Evolutionary conservation across 495 filamentous ascomycete genomes (phyloP), one percentile per base, ranked within the genome.

Genomic region (Echria macrotheca): DNA sequence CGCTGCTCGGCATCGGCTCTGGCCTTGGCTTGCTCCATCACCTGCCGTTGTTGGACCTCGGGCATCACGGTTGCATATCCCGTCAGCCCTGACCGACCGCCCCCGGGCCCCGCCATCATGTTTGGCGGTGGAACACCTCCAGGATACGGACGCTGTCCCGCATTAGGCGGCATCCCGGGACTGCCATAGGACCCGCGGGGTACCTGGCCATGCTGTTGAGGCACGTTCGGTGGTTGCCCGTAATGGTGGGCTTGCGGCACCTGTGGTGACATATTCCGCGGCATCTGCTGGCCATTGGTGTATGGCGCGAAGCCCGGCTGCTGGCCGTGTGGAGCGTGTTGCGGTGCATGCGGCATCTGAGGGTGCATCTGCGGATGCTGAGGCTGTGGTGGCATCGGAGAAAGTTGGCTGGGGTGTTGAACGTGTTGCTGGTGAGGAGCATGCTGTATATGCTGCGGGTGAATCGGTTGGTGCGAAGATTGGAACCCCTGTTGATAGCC

Each of bases 11-110:
- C 70, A 40, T 68, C 66, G 22, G 70, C 68, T 2, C 70, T 58
- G 14, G 73, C 72, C 26, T 67, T 61, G 9, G 70, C 70, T 55
- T 74, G 73, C 26, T 74, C 67, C 69, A 74, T 60, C 1, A 69
- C 55, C 44, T 61, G 62, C 10, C 63, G 58, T 44, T 69, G 67
- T 33, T 67, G 64, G 9, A 57, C 54, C 25, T 64, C 58, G 3
- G 60, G 58, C 62, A 69, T 67, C 28, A 69, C 64, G 1, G 64
- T 66, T 0, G 63, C 60, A 33, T 64, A 68, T 19, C 68, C 65
- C 8, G 66, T 61, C 11, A 62, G 55, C 25, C 45, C 52, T 14
- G 36, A 44, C 44, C 14, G 58, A 49, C 49, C 60, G 6, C 44
- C 50, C 5, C 41, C 33, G 5, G 15, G 46, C 19, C 37, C 47